A percentile compares a stretch with the other conserved stretches of the same genome.
Evolutionary conservation across 148 eudicot species (phyloP).

Genomic region (Chenopodium suecicum): DNA sequence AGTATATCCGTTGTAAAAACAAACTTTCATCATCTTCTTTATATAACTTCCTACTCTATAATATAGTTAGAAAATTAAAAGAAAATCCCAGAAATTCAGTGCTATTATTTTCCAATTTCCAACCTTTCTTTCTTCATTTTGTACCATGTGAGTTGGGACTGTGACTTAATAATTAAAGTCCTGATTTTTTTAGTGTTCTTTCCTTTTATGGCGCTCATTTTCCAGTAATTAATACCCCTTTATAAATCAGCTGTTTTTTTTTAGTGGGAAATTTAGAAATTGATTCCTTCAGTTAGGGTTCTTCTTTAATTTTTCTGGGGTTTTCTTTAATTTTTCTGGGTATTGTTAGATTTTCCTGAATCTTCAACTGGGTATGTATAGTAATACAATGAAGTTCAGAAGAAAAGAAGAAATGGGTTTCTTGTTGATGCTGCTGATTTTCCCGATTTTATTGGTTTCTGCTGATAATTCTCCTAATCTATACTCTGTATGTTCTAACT

Average conservation of each 20-base stretch:
- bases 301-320: not conserved
- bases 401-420: constrained; percentile 15
- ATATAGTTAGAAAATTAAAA: not conserved
- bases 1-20: not conserved
- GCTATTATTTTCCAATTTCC: constrained; percentile 25
- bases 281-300: constrained; percentile 20
- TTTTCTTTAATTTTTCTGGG: constrained; percentile 1
- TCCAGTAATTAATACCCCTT: not conserved
- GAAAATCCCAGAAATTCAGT: constrained; percentile 18
- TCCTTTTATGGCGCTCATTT: constrained; percentile 14
- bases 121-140: not conserved
- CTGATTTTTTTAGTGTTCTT: not conserved
- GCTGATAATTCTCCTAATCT: constrained; percentile 55
- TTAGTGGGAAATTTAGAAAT: not conserved
- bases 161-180: not conserved
- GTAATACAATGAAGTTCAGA: constrained; percentile 20
- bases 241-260: not conserved
- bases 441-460: constrained; percentile 39
- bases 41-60: not conserved
- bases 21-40: constrained; percentile 8
- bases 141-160: constrained; percentile 32
- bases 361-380: constrained; percentile 19
- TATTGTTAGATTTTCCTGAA: constrained; percentile 5
- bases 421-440: constrained; percentile 46
- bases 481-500: constrained; percentile 47